phyloP scores from a whole-genome alignment of 2,329 filamentous ascomycete genomes.

The Neonectria sp. region DNA sequence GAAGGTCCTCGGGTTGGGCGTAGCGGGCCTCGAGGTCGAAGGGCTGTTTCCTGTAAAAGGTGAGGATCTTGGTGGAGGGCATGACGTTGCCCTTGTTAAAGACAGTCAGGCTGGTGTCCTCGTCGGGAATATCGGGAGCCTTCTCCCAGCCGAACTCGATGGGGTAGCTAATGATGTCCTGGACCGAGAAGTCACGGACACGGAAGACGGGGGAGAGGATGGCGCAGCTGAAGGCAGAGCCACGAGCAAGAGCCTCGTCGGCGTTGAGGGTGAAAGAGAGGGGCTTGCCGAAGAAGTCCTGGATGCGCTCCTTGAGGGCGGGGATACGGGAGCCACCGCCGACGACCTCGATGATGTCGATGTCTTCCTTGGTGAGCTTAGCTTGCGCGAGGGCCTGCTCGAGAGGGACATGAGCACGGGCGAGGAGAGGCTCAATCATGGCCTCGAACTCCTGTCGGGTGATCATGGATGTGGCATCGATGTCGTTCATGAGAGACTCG shows the following conservation, averaged over 20 bases:
- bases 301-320: conserved; percentile 89
- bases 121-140: conserved; percentile 96
- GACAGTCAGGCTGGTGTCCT: conserved; percentile 96
- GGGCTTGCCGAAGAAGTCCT: conserved; percentile 91
- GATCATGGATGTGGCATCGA: conserved; percentile 90
- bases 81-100: conserved; percentile 98
- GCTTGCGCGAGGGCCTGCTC: conserved; percentile 96
- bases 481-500: conserved; percentile 98
- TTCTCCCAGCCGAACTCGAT: conserved; percentile 99
- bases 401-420: conserved; percentile 79
- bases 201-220: conserved; percentile 98
- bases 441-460: conserved; percentile 96
- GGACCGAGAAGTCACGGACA: conserved; percentile 96
- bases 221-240: conserved; percentile 97
- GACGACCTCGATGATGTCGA: conserved; percentile 93
- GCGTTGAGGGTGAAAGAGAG: conserved; percentile 98
- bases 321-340: conserved; percentile 96
- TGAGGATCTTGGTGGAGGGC: conserved; percentile 98
- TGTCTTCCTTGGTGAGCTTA: conserved; percentile 91
- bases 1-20: conserved; percentile 86
- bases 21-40: conserved; percentile 98
- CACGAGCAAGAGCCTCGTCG: conserved; percentile 95
- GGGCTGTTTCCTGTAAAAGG: conserved; percentile 98
- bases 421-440: conserved; percentile 87
- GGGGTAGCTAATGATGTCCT: conserved; percentile 98